Base-by-base conservation (phyloP, 2,329 filamentous ascomycete species). In the Neonectria coccinea region DNA sequence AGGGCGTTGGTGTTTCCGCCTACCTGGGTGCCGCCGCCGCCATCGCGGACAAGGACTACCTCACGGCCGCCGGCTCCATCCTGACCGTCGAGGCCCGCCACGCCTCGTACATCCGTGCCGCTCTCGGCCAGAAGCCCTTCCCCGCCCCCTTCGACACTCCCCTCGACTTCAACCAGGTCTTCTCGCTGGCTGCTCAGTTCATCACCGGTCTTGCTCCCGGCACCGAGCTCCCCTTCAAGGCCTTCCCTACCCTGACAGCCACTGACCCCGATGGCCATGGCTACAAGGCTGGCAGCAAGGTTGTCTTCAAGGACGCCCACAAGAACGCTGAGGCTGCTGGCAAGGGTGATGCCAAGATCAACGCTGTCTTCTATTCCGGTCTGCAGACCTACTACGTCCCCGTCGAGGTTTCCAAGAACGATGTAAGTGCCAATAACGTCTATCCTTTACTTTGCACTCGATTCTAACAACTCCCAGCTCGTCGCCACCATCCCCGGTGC, bases 1-100 rank as follows among this genome's bases (percentile, higher is more conserved):
- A 90, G 60, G 89, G 91, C 72, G 84, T 89, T 33, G 85, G 89
- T 10, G 89, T 92, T 79, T 85, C 85, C 2, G 80, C 89, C 4
- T 90, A 89, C 79, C 80, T 91, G 68, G 88, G 89, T 44, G 89
- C 88, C 18, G 89, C 89, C 6, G 83, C 84, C 25, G 80, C 81
- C 59, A 89, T 91, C 74, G 80, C 83, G 70, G 82, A 83, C 76
- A 88, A 88, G 74, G 77, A 80, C 2, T 89, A 89, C 76, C 81
- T 92, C 59, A 74, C 76, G 0, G 86, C 85, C 2, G 90, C 90
- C 2, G 89, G 85, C 16, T 87, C 86, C 59, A 92, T 92, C 75
- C 79, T 92, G 31, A 78, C 77, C 22, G 83, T 90, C 39, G 90
- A 92, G 78, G 82, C 88, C 6, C 84, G 89, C 2, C 90, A 92